Percentiles rank a stretch among this genome's conserved stretches.
These are phyloP conservation scores for Cordyceps javanica DNA, from an alignment of 2,329 filamentous ascomycete species.

Conservation along the genomic window DNA sequence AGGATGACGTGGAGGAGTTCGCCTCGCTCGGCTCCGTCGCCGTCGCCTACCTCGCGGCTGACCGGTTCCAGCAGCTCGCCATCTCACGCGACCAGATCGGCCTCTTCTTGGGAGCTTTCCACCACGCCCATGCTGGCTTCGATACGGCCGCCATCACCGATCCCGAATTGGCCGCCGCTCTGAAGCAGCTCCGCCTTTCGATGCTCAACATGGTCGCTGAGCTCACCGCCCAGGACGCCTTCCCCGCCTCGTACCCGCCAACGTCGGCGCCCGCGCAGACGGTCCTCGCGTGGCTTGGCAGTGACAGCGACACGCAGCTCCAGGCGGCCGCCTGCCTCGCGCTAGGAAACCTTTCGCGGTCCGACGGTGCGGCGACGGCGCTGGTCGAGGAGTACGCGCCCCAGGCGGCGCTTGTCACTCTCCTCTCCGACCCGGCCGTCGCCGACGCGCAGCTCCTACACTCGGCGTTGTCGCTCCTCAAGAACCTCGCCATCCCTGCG, in stretches of 20 bases:
- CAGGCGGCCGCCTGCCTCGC: conserved; percentile 53
- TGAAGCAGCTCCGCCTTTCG: conserved; percentile 43
- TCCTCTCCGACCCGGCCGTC: conserved; percentile 37
- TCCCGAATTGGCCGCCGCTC: conserved; percentile 36
- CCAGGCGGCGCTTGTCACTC: conserved; percentile 37
- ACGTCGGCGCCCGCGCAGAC: conserved; percentile 35
- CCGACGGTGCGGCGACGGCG: conserved; percentile 45
- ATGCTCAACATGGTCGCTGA: conserved; percentile 48
- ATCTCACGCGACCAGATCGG: conserved; percentile 33
- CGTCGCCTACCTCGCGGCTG: conserved; percentile 49
- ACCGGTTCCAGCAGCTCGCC: conserved; percentile 44
- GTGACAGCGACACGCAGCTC: conserved; percentile 35
- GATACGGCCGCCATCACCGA: conserved; percentile 34
- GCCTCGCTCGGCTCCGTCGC: conserved; percentile 45
- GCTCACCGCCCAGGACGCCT: conserved; percentile 44
- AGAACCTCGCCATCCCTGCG: conserved; percentile 55
- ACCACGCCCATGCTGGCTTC: conserved; percentile 41
- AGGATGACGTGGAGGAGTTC: conserved; percentile 49
- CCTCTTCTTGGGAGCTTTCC: conserved; percentile 42
- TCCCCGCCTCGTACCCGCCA: conserved; percentile 36
- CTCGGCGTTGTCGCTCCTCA: conserved; percentile 53
- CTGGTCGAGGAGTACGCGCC: conserved; percentile 40
- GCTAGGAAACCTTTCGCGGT: conserved; percentile 56
- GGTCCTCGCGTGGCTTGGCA: conserved; percentile 42
- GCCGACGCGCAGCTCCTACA: conserved; percentile 49